phyloP scores from a whole-genome alignment of 1,284 basidiomycete genomes.

The Albatrellus sp. region DNA sequence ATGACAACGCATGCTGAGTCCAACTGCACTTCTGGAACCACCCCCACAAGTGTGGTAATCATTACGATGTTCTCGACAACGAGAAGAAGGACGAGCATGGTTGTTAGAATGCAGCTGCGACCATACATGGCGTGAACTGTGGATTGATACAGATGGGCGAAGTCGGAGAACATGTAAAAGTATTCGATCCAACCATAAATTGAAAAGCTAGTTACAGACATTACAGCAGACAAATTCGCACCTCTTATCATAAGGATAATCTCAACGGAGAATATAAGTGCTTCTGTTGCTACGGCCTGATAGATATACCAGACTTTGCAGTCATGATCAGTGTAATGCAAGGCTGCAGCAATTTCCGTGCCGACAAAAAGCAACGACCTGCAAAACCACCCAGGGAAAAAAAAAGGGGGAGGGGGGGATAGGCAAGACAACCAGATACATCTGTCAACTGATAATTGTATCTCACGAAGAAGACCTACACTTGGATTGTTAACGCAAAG shows the following conservation, averaged over 20 bases:
- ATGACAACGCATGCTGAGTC: slow-evolving; percentile 15
- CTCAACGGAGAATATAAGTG: slow-evolving; percentile 18
- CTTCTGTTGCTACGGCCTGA: slow-evolving; percentile 19
- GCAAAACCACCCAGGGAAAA: background rate
- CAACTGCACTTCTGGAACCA: slow-evolving; percentile 16
- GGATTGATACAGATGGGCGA: background rate
- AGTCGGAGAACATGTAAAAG: background rate
- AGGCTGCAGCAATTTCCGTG: slow-evolving; percentile 4
- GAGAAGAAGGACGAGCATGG: slow-evolving; percentile 15
- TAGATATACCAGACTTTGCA: slow-evolving; percentile 20
- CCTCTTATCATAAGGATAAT: slow-evolving; percentile 21
- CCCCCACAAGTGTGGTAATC: slow-evolving; percentile 15
- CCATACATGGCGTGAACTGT: slow-evolving; percentile 21
- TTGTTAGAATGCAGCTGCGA: slow-evolving; percentile 12
- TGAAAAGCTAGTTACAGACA: background rate
- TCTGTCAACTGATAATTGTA: too few species aligned
- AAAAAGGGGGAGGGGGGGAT: background rate
- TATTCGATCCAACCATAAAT: background rate
- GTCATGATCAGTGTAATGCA: slow-evolving; percentile 8
- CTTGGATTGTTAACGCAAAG: slow-evolving; percentile 10
- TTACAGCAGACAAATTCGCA: slow-evolving; percentile 10
- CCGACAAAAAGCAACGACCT: slow-evolving; percentile 8
- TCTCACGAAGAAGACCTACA: slow-evolving; percentile 4
- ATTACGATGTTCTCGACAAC: slow-evolving; percentile 16
- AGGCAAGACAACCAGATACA: too few species aligned